Percentiles rank a stretch among this genome's conserved stretches.
phyloP scores from a whole-genome alignment of 140 eudicot species.

The Stevia rebaudiana region DNA sequence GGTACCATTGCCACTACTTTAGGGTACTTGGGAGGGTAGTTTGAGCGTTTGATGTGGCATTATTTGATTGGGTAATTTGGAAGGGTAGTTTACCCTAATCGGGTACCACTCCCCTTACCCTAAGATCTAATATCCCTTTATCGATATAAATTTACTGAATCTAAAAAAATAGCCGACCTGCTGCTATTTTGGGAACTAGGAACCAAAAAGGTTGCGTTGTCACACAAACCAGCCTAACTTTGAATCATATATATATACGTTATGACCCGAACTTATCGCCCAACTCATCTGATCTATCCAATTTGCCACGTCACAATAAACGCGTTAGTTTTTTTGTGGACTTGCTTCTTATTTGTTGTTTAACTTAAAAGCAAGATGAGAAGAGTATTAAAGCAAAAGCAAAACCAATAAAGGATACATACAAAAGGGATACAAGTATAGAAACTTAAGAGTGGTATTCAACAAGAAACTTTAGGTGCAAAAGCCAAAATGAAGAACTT shows the following conservation, averaged over 20 bases:
- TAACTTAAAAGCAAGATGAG: slow-evolving; percentile 26
- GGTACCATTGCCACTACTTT: too few relatives aligned
- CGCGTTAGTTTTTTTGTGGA: neutral
- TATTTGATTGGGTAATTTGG: too few relatives aligned
- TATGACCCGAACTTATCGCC: neutral
- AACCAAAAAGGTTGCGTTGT: too few relatives aligned
- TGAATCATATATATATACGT: neutral
- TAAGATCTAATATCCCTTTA: too few relatives aligned
- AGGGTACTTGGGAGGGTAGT: too few relatives aligned
- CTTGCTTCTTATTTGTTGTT: slow-evolving; percentile 22
- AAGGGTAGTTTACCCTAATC: too few relatives aligned
- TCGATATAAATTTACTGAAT: too few relatives aligned
- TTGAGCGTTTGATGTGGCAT: too few relatives aligned
- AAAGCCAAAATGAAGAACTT: slow-evolving; percentile 37
- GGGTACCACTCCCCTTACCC: too few relatives aligned
- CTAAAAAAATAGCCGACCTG: too few relatives aligned
- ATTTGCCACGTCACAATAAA: neutral
- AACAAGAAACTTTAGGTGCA: slow-evolving; percentile 5
- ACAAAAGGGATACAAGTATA: slow-evolving; percentile 18
- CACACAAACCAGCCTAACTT: neutral
- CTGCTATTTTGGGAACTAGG: too few relatives aligned
- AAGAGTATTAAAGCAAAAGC: slow-evolving; percentile 40
- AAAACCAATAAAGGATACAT: slow-evolving; percentile 26
- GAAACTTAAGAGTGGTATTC: slow-evolving; percentile 4
- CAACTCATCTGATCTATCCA: neutral